Percentiles rank a stretch among this genome's conserved stretches.
Evolutionary conservation across 164 flowering plant genomes (phyloP).

Genomic region (Piper longum): DNA sequence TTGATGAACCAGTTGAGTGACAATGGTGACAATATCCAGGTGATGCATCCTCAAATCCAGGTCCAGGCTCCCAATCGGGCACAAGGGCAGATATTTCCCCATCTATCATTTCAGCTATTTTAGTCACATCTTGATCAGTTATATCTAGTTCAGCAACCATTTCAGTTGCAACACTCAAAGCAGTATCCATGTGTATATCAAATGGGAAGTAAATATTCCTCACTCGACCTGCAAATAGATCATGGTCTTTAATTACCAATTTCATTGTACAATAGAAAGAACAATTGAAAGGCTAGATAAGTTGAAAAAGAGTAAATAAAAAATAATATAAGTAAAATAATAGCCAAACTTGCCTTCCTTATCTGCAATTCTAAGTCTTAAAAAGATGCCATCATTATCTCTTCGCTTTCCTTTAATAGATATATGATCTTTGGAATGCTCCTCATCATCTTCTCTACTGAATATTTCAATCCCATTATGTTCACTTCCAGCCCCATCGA

Average conservation of each 20-base stretch:
- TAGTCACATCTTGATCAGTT: constrained; percentile 72
- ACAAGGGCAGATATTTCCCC: constrained; percentile 65
- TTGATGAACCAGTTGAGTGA: constrained; percentile 25
- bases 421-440: constrained; percentile 33
- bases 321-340: no score
- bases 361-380: constrained; percentile 73
- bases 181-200: constrained; percentile 73
- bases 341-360: constrained; percentile 40
- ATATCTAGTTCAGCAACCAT: constrained; percentile 83
- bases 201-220: constrained; percentile 87
- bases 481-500: constrained; percentile 23
- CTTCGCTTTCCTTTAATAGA: constrained; percentile 54
- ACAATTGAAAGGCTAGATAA: no score
- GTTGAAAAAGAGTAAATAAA: no score
- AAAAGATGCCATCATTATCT: constrained; percentile 57
- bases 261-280: no score
- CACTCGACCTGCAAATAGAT: constrained; percentile 44
- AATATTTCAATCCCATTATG: constrained; percentile 41
- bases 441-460: constrained; percentile 39
- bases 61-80: constrained; percentile 56
- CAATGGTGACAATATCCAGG: constrained; percentile 34
- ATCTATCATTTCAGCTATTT: constrained; percentile 85
- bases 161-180: constrained; percentile 71
- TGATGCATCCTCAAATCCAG: constrained; percentile 22
- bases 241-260: not conserved